A percentile compares a stretch with the other conserved stretches of the same genome.
These are phyloP conservation scores for Psophocarpus tetragonolobus DNA, from an alignment of 306 rosid species.

Conservation along the genomic window DNA sequence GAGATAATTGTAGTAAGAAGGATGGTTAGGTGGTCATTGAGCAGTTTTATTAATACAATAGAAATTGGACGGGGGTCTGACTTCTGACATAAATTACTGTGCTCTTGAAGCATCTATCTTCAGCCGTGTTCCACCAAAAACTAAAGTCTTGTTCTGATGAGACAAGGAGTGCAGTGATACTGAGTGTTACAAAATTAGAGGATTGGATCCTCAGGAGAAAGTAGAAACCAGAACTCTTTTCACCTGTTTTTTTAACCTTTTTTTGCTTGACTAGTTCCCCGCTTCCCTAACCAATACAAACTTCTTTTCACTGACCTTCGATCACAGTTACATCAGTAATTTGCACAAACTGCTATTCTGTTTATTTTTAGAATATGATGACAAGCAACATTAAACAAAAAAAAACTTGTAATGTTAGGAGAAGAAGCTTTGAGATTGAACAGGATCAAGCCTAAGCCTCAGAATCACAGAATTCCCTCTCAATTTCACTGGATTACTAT, in stretches of 20 bases:
- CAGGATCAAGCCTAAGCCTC: not conserved
- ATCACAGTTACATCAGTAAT: not conserved
- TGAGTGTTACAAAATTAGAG: not conserved
- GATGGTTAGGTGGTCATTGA: not conserved
- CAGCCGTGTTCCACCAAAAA: not conserved
- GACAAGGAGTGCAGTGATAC: not conserved
- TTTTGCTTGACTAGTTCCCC: not conserved
- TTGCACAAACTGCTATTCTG: not conserved
- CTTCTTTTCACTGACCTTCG: not conserved
- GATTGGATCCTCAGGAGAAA: not conserved
- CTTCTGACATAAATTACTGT: not conserved
- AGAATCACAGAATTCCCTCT: conserved; percentile 3
- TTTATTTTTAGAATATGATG: not conserved
- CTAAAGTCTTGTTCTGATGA: not conserved
- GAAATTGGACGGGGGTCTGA: not conserved
- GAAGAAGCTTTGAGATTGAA: not conserved
- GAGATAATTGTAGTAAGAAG: conserved; percentile 15
- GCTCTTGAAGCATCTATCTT: conserved; percentile 11
- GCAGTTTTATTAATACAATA: not conserved
- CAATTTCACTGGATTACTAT: not conserved
- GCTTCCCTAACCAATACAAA: not conserved
- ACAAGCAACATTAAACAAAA: not conserved
- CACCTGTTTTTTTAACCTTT: not conserved
- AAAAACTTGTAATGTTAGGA: not conserved
- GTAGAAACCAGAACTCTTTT: not conserved